Evolutionary conservation across 192 early-diverging fungal genomes (phyloP).

Genomic region (Linnemannia exigua): DNA sequence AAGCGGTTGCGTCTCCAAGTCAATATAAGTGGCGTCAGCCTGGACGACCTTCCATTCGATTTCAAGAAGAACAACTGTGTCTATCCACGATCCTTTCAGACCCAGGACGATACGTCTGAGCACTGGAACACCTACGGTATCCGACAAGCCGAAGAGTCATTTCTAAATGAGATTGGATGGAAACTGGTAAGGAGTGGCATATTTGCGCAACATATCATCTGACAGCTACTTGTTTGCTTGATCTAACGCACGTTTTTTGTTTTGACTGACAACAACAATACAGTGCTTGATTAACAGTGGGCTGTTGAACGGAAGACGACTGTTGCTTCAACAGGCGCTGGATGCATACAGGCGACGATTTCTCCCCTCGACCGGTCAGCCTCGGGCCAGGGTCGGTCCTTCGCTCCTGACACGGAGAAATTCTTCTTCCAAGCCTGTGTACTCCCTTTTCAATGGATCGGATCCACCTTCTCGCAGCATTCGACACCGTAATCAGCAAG

Average conservation of each 20-base stretch:
- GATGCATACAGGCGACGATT: slow-evolving; percentile 62
- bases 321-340: slow-evolving; percentile 66
- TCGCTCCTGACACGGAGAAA: slow-evolving; percentile 15
- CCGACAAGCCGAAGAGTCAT: slow-evolving; percentile 64
- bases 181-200: slow-evolving; percentile 63
- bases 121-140: slow-evolving; percentile 53
- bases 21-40: slow-evolving; percentile 65
- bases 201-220: background rate
- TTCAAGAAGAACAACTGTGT: slow-evolving; percentile 71
- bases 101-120: slow-evolving; percentile 18
- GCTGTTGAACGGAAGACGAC: slow-evolving; percentile 56
- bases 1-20: slow-evolving; percentile 59
- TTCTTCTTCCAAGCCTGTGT: background rate
- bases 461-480: background rate
- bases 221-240: background rate
- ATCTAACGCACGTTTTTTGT: background rate
- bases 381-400: slow-evolving; percentile 33
- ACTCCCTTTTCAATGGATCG: background rate
- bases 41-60: slow-evolving; percentile 49
- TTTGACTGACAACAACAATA: background rate
- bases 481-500: background rate
- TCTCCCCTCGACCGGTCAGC: slow-evolving; percentile 30
- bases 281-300: slow-evolving; percentile 61
- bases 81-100: slow-evolving; percentile 61
- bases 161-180: slow-evolving; percentile 72